Conservation (phyloP, 495 filamentous ascomycete species). For the Cairneyella variabilis region DNA sequence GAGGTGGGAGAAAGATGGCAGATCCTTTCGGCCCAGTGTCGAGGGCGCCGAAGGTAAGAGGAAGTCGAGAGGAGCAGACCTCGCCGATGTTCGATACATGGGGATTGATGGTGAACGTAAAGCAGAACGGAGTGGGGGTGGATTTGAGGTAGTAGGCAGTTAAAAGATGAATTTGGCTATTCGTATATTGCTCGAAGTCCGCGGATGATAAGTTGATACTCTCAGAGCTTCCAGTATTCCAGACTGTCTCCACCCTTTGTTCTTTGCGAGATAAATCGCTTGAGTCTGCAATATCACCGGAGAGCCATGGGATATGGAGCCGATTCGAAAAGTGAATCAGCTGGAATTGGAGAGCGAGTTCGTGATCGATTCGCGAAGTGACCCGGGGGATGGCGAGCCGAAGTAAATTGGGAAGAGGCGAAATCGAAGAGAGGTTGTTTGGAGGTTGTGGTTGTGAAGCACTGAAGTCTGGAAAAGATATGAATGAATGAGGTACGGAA, state of each 20-base stretch:
- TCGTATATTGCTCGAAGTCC: not conserved
- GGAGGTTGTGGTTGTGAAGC: constrained; percentile 30
- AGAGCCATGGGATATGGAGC: constrained; percentile 12
- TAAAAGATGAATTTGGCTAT: not conserved
- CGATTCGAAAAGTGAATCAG: constrained; percentile 3
- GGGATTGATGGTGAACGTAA: constrained; percentile 4
- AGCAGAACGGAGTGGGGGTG: not conserved
- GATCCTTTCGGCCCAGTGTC: constrained; percentile 16
- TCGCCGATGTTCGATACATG: constrained; percentile 27
- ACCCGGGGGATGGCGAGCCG: constrained; percentile 28
- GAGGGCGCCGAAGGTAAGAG: constrained; percentile 17
- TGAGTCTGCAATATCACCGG: constrained; percentile 2
- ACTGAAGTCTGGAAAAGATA: not conserved
- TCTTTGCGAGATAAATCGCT: constrained; percentile 3
- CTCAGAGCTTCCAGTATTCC: constrained; percentile 17
- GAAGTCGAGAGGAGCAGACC: constrained; percentile 25
- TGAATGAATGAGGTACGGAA: constrained; percentile 1
- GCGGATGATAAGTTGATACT: not conserved
- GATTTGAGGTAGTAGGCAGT: not conserved
- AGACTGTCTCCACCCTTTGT: not conserved
- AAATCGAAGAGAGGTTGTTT: constrained; percentile 21
- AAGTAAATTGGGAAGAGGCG: constrained; percentile 27
- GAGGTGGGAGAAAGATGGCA: constrained; percentile 8
- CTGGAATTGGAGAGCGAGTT: not conserved
- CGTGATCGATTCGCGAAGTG: constrained; percentile 25